A percentile compares a stretch with the other conserved stretches of the same genome.
Conservation (phyloP, 2,329 filamentous ascomycete genomes). For the Phialophora tarda region DNA sequence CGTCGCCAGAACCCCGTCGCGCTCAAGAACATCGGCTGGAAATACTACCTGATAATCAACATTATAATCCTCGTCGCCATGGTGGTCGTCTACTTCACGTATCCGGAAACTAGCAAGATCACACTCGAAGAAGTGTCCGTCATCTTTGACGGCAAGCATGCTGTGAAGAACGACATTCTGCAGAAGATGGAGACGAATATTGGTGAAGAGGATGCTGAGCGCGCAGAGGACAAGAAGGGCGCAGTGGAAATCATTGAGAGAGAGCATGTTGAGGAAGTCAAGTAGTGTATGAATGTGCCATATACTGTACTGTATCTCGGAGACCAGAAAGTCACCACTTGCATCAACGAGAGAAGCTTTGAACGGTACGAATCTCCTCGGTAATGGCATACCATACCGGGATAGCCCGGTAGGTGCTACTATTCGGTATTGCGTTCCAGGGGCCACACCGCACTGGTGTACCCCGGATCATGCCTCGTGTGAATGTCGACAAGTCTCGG, state of each 20-base stretch:
- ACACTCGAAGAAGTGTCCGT: slow-evolving; percentile 23
- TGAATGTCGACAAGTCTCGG: not conserved
- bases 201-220: slow-evolving; percentile 23
- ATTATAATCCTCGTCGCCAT: slow-evolving; percentile 47
- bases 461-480: not conserved
- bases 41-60: slow-evolving; percentile 53
- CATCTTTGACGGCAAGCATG: slow-evolving; percentile 25
- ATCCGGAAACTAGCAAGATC: slow-evolving; percentile 38
- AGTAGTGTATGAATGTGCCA: not conserved
- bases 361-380: not conserved
- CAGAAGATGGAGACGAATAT: slow-evolving; percentile 19
- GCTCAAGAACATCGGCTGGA: slow-evolving; percentile 54
- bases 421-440: not conserved
- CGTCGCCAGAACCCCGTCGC: slow-evolving; percentile 43
- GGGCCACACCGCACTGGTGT: too few relatives aligned
- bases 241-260: slow-evolving; percentile 22
- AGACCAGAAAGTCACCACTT: not conserved
- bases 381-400: not conserved
- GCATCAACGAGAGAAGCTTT: not conserved
- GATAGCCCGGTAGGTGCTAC: not conserved
- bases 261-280: slow-evolving; percentile 15
- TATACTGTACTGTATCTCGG: not conserved
- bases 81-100: slow-evolving; percentile 43
- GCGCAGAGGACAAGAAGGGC: slow-evolving; percentile 12
- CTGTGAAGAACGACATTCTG: slow-evolving; percentile 26